Conservation (phyloP, 1,139 yeast species). For the Nakaseomyces nivariensis region DNA sequence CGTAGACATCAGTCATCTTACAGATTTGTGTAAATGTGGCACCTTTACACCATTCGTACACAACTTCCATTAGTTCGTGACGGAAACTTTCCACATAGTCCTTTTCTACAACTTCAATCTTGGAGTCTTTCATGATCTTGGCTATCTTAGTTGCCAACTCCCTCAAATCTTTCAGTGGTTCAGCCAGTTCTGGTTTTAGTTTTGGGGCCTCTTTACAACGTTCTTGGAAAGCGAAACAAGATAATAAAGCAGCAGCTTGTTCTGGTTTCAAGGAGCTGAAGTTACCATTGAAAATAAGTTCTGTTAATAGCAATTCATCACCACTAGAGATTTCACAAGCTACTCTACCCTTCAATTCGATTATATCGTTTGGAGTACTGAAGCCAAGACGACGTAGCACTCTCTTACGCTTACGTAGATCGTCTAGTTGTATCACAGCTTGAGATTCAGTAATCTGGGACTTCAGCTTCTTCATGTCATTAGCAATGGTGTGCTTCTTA, state of each 20-base stretch:
- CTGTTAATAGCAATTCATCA: slow-evolving; percentile 81
- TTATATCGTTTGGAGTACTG: slow-evolving; percentile 70
- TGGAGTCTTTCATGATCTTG: slow-evolving; percentile 77
- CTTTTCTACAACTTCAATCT: slow-evolving; percentile 78
- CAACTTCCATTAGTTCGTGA: slow-evolving; percentile 93
- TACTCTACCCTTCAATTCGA: slow-evolving; percentile 89
- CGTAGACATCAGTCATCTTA: slow-evolving; percentile 97
- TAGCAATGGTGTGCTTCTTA: slow-evolving; percentile 50
- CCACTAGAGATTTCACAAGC: slow-evolving; percentile 97
- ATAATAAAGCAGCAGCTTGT: slow-evolving; percentile 83
- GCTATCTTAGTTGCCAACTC: slow-evolving; percentile 89
- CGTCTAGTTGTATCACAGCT: slow-evolving; percentile 89
- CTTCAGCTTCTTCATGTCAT: slow-evolving; percentile 50
- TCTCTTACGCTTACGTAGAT: slow-evolving; percentile 82
- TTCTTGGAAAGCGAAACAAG: slow-evolving; percentile 96
- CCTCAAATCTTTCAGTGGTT: slow-evolving; percentile 76
- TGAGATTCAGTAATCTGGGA: slow-evolving; percentile 72
- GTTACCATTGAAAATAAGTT: slow-evolving; percentile 87
- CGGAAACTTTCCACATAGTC: slow-evolving; percentile 88
- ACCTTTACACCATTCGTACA: slow-evolving; percentile 93
- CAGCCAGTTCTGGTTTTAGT: slow-evolving; percentile 76
- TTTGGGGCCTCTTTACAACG: slow-evolving; percentile 83
- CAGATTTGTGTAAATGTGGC: slow-evolving; percentile 93
- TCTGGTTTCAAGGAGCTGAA: slow-evolving; percentile 81
- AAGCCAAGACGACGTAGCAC: slow-evolving; percentile 82